phyloP scores from a whole-genome alignment of 1,139 yeast species.

The Zygoascus meyerae region DNA sequence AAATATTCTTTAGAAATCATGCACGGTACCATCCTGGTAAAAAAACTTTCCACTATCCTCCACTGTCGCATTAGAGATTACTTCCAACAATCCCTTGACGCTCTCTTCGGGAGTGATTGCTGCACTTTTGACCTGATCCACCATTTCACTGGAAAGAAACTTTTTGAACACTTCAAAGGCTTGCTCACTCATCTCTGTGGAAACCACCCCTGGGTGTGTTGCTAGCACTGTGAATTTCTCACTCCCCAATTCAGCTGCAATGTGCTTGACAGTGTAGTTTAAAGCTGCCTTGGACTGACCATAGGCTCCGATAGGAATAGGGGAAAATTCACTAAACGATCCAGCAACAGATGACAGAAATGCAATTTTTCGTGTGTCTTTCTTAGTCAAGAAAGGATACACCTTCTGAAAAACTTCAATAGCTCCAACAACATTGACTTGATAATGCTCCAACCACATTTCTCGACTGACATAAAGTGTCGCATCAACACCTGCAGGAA shows the following conservation, averaged over 20 bases:
- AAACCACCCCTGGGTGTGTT: constrained; percentile 34
- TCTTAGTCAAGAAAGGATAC: constrained; percentile 16
- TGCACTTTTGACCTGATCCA: too few relatives aligned
- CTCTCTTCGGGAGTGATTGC: too few relatives aligned
- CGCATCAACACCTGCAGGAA: constrained; percentile 12
- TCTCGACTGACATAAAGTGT: constrained; percentile 19
- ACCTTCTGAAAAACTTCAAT: constrained; percentile 28
- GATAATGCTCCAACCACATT: constrained; percentile 29
- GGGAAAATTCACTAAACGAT: constrained; percentile 22
- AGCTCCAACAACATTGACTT: constrained; percentile 34
- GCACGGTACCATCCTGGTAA: constrained; percentile 13
- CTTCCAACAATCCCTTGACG: too few relatives aligned
- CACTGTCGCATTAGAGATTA: too few relatives aligned
- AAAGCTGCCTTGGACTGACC: constrained; percentile 37
- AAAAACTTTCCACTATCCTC: constrained; percentile 14
- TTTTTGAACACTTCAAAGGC: constrained; percentile 12
- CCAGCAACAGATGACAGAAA: constrained; percentile 28
- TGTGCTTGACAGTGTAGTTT: constrained; percentile 27
- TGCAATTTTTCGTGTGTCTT: constrained; percentile 21
- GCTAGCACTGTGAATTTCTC: constrained; percentile 28
- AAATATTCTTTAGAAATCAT: constrained; percentile 11
- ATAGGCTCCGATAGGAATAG: too few relatives aligned
- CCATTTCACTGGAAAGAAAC: too few relatives aligned
- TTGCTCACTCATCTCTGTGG: constrained; percentile 28
- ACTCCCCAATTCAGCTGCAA: constrained; percentile 24